Evolutionary conservation across 306 rosid species (phyloP).

Genomic region (Gleditsia sinensis): DNA sequence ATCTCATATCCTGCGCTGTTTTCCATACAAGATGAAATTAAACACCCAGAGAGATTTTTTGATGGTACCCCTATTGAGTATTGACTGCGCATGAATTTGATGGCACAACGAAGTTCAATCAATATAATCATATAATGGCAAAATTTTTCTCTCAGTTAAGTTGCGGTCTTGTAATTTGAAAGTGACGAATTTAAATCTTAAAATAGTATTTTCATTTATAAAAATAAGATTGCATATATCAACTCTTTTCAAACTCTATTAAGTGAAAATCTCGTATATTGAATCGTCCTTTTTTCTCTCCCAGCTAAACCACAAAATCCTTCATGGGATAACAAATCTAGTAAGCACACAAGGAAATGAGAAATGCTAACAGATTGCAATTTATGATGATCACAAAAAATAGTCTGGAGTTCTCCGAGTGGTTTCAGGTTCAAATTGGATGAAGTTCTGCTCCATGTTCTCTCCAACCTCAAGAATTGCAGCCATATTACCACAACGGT

Average conservation of each 20-base stretch:
- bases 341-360: slow-evolving; percentile 34
- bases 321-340: slow-evolving; percentile 40
- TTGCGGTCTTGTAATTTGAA: too few relatives aligned
- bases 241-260: too few relatives aligned
- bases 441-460: slow-evolving; percentile 60
- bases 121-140: background rate
- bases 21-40: background rate
- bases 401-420: too few relatives aligned
- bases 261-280: too few relatives aligned
- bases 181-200: too few relatives aligned
- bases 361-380: slow-evolving; percentile 37
- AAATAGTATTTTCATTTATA: too few relatives aligned
- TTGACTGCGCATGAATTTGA: background rate
- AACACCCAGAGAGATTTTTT: background rate
- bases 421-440: slow-evolving; percentile 63
- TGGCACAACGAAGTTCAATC: background rate
- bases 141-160: too few relatives aligned
- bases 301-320: slow-evolving; percentile 39
- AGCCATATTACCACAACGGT: slow-evolving; percentile 62
- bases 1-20: background rate
- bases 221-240: too few relatives aligned
- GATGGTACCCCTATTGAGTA: background rate
- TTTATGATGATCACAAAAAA: slow-evolving; percentile 47
- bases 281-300: too few relatives aligned
- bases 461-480: slow-evolving; percentile 62